phyloP scores from a whole-genome alignment of 2,329 filamentous ascomycete species.

The Cladophialophora psammophila region DNA sequence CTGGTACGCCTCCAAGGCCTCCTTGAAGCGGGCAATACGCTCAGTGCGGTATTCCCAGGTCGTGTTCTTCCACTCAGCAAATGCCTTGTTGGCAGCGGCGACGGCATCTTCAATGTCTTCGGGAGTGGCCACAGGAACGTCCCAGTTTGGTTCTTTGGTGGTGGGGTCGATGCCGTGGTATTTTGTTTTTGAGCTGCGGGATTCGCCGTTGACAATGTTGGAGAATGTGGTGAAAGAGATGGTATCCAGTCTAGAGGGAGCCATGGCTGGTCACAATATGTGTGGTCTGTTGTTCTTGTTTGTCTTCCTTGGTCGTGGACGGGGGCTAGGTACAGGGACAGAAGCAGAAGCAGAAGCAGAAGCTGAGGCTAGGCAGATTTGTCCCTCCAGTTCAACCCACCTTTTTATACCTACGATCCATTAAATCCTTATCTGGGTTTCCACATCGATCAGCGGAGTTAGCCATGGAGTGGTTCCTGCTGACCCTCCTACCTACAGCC shows the following conservation, averaged over 20 bases:
- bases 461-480: not conserved
- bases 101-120: constrained; percentile 58
- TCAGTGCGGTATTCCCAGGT: constrained; percentile 55
- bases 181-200: constrained; percentile 45
- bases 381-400: not conserved
- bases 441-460: not conserved
- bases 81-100: constrained; percentile 54
- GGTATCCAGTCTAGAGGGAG: constrained; percentile 29
- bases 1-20: constrained; percentile 50
- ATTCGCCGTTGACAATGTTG: constrained; percentile 57
- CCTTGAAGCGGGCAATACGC: constrained; percentile 51
- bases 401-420: not conserved
- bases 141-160: constrained; percentile 54
- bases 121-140: constrained; percentile 54
- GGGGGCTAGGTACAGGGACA: not conserved
- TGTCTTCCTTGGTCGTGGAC: not conserved
- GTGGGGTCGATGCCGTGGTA: constrained; percentile 56
- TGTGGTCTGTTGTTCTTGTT: not conserved
- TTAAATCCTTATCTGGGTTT: not conserved
- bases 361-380: not conserved
- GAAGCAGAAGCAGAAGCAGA: not conserved
- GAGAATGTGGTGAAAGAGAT: constrained; percentile 46
- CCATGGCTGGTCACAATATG: constrained; percentile 9
- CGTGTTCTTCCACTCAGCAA: constrained; percentile 57
- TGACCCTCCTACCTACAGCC: not conserved